Evolutionary conservation across 2,329 filamentous ascomycete genomes (phyloP), one percentile per base, ranked within the genome.

Genomic region (Beauveria scarabaeidicola): DNA sequence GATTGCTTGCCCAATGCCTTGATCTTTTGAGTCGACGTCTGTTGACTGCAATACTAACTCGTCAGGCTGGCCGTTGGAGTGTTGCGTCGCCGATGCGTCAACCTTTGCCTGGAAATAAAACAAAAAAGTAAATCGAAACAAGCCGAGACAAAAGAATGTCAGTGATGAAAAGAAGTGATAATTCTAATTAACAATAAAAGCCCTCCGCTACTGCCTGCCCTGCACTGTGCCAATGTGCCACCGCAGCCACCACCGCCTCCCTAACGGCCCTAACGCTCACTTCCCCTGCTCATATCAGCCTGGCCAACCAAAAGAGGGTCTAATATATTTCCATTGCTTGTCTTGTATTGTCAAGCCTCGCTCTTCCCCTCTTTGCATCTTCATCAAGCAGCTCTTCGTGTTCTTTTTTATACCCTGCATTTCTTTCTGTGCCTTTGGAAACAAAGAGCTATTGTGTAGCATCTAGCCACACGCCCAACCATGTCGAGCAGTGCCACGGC

Each of bases 321-420:
- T 46, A 47, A 47, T 47, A 58, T 58, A 36, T 38, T 58, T 59
- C 57, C 40, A 44, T 43, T 25, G 32, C 55, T 51, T 36, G 44
- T 44, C 43, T 27, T 44, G 55, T 27, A 19, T 47, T 27, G 50
- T 41, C 57, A 41, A 41, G 50, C 55, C 36, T 58, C 23, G 23
- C 19, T 59, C 57, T 58, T 36, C 50, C 50, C 55, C 40, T 53
- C 57, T 59, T 52, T 59, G 29, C 50, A 59, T 46, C 57, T 40
- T 52, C 57, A 51, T 53, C 50, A 21, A 58, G 47, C 55, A 52
- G 38, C 47, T 32, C 29, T 46, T 55, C 32, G 10, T 55, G 5
- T 46, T 27, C 17, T 32, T 36, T n/a, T 43, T 27, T 19, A 53
- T 59, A 59, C 57, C 57, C 57, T 58, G n/a, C 25, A 38, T 52